These are phyloP conservation scores for Alternaria rosae DNA, from an alignment of 2,329 filamentous ascomycete species.

Conservation along the genomic window DNA sequence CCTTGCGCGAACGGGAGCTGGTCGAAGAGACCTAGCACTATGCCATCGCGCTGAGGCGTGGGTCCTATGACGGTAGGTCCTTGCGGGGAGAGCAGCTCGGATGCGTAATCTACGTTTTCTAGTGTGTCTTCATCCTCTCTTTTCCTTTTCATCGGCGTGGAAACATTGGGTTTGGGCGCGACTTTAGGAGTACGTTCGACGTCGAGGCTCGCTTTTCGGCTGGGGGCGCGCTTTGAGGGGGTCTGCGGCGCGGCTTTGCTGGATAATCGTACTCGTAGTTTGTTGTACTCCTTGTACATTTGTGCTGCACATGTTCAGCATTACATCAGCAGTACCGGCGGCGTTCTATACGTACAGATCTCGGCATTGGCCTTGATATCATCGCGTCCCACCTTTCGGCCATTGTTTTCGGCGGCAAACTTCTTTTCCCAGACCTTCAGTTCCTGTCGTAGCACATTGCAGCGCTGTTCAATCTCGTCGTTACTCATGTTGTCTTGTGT, in stretches of 20 bases:
- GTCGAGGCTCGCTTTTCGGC: slow-evolving; percentile 28
- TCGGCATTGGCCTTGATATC: slow-evolving; percentile 77
- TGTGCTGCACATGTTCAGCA: slow-evolving; percentile 57
- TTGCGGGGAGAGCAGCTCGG: slow-evolving; percentile 39
- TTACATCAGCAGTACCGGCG: neutral
- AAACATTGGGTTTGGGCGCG: slow-evolving; percentile 20
- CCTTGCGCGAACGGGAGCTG: slow-evolving; percentile 62
- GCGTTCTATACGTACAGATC: slow-evolving; percentile 65
- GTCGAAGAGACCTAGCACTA: slow-evolving; percentile 80
- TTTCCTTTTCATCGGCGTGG: slow-evolving; percentile 45
- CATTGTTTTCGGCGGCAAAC: slow-evolving; percentile 68
- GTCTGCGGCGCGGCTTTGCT: slow-evolving; percentile 40
- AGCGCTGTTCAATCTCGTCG: slow-evolving; percentile 65
- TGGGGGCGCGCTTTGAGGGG: slow-evolving; percentile 40
- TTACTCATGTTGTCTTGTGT: slow-evolving; percentile 36
- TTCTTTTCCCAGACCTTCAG: slow-evolving; percentile 77
- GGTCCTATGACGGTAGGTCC: slow-evolving; percentile 66
- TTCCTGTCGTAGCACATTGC: slow-evolving; percentile 81
- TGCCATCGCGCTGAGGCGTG: slow-evolving; percentile 80
- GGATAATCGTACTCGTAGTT: slow-evolving; percentile 56
- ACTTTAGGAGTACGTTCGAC: slow-evolving; percentile 38
- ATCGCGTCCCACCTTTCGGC: slow-evolving; percentile 73
- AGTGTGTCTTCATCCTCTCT: slow-evolving; percentile 26
- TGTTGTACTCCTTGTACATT: slow-evolving; percentile 81
- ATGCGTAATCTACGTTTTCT: slow-evolving; percentile 21